Evolutionary conservation across 2,329 filamentous ascomycete genomes (phyloP), one percentile per base, ranked within the genome.

Genomic region (Leptographium wingfieldii): DNA sequence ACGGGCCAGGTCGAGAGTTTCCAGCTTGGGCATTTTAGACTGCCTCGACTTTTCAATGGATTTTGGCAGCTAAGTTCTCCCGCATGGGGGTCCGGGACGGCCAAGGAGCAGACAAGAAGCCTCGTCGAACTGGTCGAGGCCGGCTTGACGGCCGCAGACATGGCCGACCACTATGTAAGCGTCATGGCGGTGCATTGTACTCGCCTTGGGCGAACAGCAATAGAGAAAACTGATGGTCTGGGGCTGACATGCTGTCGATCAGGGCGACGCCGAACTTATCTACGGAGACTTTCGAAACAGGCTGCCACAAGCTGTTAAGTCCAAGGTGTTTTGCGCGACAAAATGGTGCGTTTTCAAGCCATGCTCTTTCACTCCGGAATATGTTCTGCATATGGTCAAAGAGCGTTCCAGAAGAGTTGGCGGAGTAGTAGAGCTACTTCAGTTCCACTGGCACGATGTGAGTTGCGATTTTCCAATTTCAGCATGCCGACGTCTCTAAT

Each of bases 371-470:
- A 71, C 68, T 1, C 59, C 65, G 6, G 61, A 66, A 1, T 68
- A 63, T 51, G 68, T 72, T 0, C 65, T 70, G 0, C 63, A 61
- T 0, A 67, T 64, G 3, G 69, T 72, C 1, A 66, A 64, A 5
- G 71, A 72, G 63, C 63, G 71, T n/a, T 69, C 66, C 19, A 66
- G 69, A 38, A 64, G 71, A 5, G 64, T 72, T 12, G 66, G 66
- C 11, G 70, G 69, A 5, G 64, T 68, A 25, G 66, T 72, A 27
- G 70, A 72, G 22, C 63, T 73, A 35, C 60, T 73, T 16, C 70
- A 72, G 62, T 71, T 73, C 60, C 70, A 73, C 52, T 73, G 70
- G 70, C 65, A 70, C 25, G 64, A 70, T 64, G 70, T 72, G 63
- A 61, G 70, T 66, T 31, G 16, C 19, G 22, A 22, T 22, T 22